Evolutionary conservation across 495 filamentous ascomycete species (phyloP).

Genomic region (Penicillium psychrofluorescens): DNA sequence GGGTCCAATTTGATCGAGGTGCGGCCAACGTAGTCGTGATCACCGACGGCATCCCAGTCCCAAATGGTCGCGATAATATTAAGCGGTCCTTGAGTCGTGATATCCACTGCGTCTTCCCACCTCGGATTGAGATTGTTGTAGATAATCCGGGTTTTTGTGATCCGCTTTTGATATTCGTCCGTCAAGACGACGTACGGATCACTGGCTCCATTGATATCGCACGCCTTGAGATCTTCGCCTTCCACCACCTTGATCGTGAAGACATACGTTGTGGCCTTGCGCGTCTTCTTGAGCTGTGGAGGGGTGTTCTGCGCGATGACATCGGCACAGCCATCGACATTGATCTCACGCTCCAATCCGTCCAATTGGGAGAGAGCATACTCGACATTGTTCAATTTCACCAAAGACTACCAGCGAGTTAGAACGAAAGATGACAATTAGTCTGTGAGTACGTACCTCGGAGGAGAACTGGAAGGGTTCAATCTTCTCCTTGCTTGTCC

Average conservation of each 20-base stretch:
- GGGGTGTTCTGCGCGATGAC: conserved; percentile 62
- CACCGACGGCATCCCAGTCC: conserved; percentile 97
- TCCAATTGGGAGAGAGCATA: conserved; percentile 87
- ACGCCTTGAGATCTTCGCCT: conserved; percentile 96
- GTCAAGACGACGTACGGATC: conserved; percentile 97
- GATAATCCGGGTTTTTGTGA: conserved; percentile 89
- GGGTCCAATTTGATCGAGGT: conserved; percentile 94
- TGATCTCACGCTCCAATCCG: conserved; percentile 78
- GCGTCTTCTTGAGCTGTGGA: conserved; percentile 46
- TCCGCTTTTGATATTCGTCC: conserved; percentile 97
- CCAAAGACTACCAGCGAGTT: conserved; percentile 59
- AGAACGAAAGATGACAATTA: conserved; percentile 6
- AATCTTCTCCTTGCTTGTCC: conserved; percentile 86
- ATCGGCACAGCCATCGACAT: conserved; percentile 89
- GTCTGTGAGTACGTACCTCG: conserved; percentile 50
- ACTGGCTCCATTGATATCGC: conserved; percentile 87
- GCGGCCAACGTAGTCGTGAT: conserved; percentile 94
- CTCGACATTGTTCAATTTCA: conserved; percentile 97
- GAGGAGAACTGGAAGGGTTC: conserved; percentile 98
- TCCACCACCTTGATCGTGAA: conserved; percentile 99
- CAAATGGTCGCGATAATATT: conserved; percentile 96
- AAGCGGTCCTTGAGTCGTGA: conserved; percentile 82
- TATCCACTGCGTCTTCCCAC: conserved; percentile 97
- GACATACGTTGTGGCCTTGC: conserved; percentile 73
- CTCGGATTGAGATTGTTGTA: conserved; percentile 88